Percentiles rank a stretch among this genome's conserved stretches.
phyloP scores from a whole-genome alignment of 2,329 filamentous ascomycete genomes.

The Colletotrichum sp. region DNA sequence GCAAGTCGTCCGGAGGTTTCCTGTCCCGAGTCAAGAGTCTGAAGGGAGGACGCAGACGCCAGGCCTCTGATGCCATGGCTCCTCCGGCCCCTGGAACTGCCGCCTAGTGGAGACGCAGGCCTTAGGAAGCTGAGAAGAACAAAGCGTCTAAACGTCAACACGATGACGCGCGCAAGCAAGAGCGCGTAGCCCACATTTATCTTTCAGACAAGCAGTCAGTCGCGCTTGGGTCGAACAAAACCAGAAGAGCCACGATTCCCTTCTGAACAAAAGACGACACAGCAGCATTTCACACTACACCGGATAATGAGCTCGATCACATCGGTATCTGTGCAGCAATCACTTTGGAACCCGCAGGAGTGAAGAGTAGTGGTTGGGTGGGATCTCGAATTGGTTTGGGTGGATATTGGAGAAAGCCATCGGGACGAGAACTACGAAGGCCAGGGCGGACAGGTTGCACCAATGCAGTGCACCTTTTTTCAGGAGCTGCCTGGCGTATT shows the following conservation, averaged over 20 bases:
- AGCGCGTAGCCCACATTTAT: not conserved
- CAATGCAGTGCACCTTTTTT: not conserved
- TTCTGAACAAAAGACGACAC: not conserved
- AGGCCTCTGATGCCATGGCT: constrained; percentile 22
- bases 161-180: not conserved
- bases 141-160: not conserved
- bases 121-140: not conserved
- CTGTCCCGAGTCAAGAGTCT: constrained; percentile 82
- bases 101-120: constrained; percentile 35
- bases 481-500: not conserved
- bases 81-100: constrained; percentile 40
- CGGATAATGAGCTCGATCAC: not conserved
- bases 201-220: not conserved
- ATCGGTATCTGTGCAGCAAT: not conserved
- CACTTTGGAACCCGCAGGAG: constrained; percentile 6
- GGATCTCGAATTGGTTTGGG: not conserved
- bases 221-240: not conserved
- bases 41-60: constrained; percentile 66
- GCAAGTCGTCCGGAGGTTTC: constrained; percentile 61
- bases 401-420: constrained; percentile 7
- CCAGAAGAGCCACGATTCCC: not conserved
- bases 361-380: not conserved
- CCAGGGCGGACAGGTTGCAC: not conserved
- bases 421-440: not conserved
- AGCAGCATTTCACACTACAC: not conserved